Percentiles rank a stretch among this genome's conserved stretches.
phyloP scores from a whole-genome alignment of 2,329 filamentous ascomycete genomes.

The Colletotrichum endophyticum region DNA sequence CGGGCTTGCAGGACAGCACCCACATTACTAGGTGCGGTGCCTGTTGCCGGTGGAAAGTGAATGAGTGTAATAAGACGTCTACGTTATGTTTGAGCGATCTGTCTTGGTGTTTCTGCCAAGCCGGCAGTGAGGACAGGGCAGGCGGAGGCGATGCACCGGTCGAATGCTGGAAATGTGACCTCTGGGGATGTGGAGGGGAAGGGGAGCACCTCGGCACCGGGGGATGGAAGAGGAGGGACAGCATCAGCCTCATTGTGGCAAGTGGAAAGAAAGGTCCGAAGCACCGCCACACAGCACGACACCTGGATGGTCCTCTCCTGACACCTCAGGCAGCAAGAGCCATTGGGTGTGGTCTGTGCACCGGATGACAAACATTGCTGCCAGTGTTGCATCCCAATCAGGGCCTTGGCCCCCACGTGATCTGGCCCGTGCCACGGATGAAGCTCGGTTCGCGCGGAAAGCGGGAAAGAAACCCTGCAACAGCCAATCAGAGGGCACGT shows the following conservation, averaged over 20 bases:
- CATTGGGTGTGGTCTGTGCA: neutral
- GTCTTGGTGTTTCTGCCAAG: slow-evolving; percentile 13
- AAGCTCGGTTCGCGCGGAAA: neutral
- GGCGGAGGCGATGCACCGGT: neutral
- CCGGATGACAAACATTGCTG: neutral
- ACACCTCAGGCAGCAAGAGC: neutral
- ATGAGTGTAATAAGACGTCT: neutral
- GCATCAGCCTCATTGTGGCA: neutral
- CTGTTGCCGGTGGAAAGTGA: neutral
- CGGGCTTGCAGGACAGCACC: neutral
- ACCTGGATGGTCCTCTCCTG: neutral
- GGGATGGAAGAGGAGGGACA: neutral
- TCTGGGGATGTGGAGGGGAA: too few relatives aligned
- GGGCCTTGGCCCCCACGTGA: slow-evolving; percentile 1
- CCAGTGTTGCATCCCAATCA: neutral
- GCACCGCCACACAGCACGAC: neutral
- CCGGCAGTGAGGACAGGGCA: neutral
- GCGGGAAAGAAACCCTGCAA: neutral
- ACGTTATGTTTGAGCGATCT: neutral
- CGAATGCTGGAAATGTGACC: neutral
- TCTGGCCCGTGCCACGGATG: neutral
- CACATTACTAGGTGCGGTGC: neutral
- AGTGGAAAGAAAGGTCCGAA: neutral
- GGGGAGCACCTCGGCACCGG: too few relatives aligned
- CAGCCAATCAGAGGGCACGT: neutral